These are phyloP conservation scores for Lactarius hatsudake DNA, from an alignment of 768 basidiomycete species.

Conservation along the genomic window DNA sequence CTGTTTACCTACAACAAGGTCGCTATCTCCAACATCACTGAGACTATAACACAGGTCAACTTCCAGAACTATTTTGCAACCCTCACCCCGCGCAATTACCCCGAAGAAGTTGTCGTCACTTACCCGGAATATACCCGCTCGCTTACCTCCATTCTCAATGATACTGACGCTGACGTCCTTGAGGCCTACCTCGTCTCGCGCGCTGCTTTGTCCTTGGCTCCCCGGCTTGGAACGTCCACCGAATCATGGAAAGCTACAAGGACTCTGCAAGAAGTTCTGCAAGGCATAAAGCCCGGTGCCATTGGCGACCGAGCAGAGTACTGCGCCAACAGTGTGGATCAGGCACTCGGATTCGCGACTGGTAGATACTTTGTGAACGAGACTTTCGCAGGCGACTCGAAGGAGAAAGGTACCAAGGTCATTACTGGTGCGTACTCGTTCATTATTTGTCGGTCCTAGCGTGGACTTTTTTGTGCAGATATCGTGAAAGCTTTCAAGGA, in stretches of 20 bases:
- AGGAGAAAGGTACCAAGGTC: slow-evolving; percentile 74
- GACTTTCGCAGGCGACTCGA: slow-evolving; percentile 77
- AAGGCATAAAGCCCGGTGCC: slow-evolving; percentile 85
- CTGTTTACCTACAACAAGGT: slow-evolving; percentile 86
- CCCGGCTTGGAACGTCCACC: slow-evolving; percentile 69
- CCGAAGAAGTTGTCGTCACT: slow-evolving; percentile 74
- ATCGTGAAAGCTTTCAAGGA: slow-evolving; percentile 81
- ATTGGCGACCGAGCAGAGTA: slow-evolving; percentile 80
- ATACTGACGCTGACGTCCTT: slow-evolving; percentile 65
- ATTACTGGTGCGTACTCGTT: slow-evolving; percentile 60
- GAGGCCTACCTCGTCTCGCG: slow-evolving; percentile 88
- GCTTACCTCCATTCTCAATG: slow-evolving; percentile 64
- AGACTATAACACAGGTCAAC: slow-evolving; percentile 69
- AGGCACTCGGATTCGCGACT: slow-evolving; percentile 80
- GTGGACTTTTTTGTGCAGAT: slow-evolving; percentile 39
- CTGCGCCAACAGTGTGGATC: slow-evolving; percentile 72
- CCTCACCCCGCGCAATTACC: slow-evolving; percentile 76
- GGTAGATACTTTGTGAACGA: slow-evolving; percentile 88
- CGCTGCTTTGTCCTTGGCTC: slow-evolving; percentile 63
- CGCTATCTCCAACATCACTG: slow-evolving; percentile 63
- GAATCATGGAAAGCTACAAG: slow-evolving; percentile 77
- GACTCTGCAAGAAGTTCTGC: slow-evolving; percentile 64
- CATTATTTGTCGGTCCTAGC: neutral
- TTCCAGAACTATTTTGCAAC: slow-evolving; percentile 85
- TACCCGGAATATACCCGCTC: slow-evolving; percentile 72